Base-by-base conservation (phyloP, 345 rosid genomes). In the Sonneratia caseolaris region DNA sequence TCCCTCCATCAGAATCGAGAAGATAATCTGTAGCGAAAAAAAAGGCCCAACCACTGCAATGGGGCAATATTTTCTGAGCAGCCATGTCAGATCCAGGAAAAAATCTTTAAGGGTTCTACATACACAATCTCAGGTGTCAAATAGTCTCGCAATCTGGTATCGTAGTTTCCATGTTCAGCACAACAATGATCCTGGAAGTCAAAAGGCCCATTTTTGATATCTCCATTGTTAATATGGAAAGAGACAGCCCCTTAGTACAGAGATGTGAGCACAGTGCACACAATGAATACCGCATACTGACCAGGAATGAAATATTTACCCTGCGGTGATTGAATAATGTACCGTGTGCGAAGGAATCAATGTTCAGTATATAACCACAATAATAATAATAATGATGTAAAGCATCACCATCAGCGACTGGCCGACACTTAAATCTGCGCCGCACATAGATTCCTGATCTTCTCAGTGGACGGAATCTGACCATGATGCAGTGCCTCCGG, bases 1-100 rank as follows among this genome's bases (percentile, higher is more conserved):
- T 93, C 72, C 97, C 97, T 75, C 93, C 97, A 81, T 88, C 91
- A 64, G 89, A 91, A 78, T 93, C 96, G 73, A 93, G 98, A 49
- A 91, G 91, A 78, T 91, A 27, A 27, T 27, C 0, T 27, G 32
- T 27, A 27, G 32, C 0, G 1, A 27, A 27, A 27, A 27, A 27
- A 27, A 27, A 27, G 32, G 32, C 32, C 0, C 32, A 27, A 27
- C 32, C 32, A 27, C 70, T 85, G 57, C 45, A 69, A 40, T 55
- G 71, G 68, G 86, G 79, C 73, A 79, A 14, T 3, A 79, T 27
- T 70, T 81, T 86, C 76, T 85, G 89, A 72, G 78, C 40, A 37
- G 77, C 71, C 48, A 78, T 8, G 15, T 82, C 89, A 35, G 88
- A 77, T 70, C 84, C 86, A 24, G 75, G 24, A 27, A 0, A 27